Evolutionary conservation across 2,329 filamentous ascomycete species (phyloP), one percentile per base, ranked within the genome.

Genomic region (Capronia coronata): DNA sequence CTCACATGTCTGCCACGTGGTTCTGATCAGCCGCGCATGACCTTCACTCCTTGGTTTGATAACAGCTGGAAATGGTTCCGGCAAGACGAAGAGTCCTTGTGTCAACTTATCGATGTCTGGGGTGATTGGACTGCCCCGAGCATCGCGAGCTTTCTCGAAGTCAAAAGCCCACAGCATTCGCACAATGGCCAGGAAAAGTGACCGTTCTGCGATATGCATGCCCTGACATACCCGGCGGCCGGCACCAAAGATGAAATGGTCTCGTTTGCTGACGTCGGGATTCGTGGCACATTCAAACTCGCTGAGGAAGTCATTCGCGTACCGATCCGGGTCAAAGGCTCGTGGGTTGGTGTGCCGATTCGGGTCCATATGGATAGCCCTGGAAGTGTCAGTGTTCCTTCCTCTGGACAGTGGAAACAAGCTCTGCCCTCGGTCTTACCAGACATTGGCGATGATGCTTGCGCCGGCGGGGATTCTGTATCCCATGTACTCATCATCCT

Each of bases 271-370:
- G 0, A 55, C 53, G 37, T 68, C 62, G 2, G 60, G 54, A 1
- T 64, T n/a, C n/a, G n/a, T 65, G 1, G 67, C 65, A 25, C 66
- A 69, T 29, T 64, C 60, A 13, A 61, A 65, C 5, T 59, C 49
- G 14, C 61, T 62, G 10, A 57, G 50, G 1, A 61, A 50, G 43
- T 66, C 59, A 18, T 62, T 34, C 1, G 56, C 35, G 41, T 61
- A 67, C 6, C 64, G 62, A 8, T 61, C 55, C 0, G 67, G 64
- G 11, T 59, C 43, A 55, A 68, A 68, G 1, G 44, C 29, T 10
- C 61, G 52, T 2, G 66, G 65, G 6, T 67, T 49, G 1, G 56
- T 23, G 19, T 48, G 63, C 2, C 56, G 54, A 8, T 51, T 40
- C 1, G 61, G 54, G 38, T 67, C 62, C 39, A 58, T 60, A 41